Evolutionary conservation across 2,329 filamentous ascomycete species (phyloP), one percentile per base, ranked within the genome.

Genomic region (Blastomyces silverae): DNA sequence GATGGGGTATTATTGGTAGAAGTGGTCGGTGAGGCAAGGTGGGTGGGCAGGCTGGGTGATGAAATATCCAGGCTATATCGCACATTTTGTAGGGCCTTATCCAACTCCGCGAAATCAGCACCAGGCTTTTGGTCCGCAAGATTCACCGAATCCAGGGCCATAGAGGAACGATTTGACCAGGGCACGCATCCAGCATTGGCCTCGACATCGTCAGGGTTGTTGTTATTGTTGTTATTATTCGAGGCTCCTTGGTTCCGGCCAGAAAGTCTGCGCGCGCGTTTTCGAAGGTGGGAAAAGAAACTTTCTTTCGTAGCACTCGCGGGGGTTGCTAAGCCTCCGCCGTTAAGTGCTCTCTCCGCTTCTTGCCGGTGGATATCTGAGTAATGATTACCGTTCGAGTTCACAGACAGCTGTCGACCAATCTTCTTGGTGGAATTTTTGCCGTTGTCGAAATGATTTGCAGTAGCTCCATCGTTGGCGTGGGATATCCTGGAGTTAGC

Each of bases 211-310:
- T 97, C 92, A 53, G 84, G 85, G 10, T 91, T 89, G 50, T 53
- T 28, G 20, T 34, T 34, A 53, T 53, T 28, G 55, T 84, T 86
- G 10, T 91, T 89, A 8, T 48, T 34, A 8, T 48, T 34, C 22
- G 91, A 90, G 65, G 91, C 88, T 17, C 87, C 88, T 74, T 93
- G 90, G 73, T 96, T 92, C 65, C 93, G 88, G 58, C 94, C 94
- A 34, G 94, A 99, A 66, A 99, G 88, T 70, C 94, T 85, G 70
- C 94, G 86, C 37, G 95, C 94, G 62, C 93, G 88, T 78, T 99
- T 99, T 64, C 94, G 86, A 8, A 99, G 83, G 75, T 99, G 94
- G 0, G 94, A 97, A 79, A 99, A 99, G 81, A 99, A 99, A 77
- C 94, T 91, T 76, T 99, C 94, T 74, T 95, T 95, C 56, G 63